Conservation (phyloP, 306 rosid species). For the Pyrus bretschneideri region DNA sequence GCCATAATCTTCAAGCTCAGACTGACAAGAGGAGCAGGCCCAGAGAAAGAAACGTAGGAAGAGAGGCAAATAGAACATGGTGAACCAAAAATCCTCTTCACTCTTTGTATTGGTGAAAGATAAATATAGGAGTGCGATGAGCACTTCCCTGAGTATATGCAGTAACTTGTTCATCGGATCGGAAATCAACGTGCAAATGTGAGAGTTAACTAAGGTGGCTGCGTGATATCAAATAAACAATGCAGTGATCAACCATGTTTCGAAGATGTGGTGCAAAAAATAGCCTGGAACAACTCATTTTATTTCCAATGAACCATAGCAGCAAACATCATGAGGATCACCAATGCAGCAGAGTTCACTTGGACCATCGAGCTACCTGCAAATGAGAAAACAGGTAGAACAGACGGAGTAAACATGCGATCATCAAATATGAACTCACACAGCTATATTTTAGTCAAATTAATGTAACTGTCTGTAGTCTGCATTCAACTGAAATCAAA, state of each 20-base stretch:
- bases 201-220: neutral
- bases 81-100: neutral
- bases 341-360: conserved; percentile 32
- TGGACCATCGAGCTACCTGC: conserved; percentile 36
- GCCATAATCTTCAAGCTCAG: neutral
- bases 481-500: neutral
- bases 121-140: neutral
- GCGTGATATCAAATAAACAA: neutral
- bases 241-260: neutral
- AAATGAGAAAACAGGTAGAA: neutral
- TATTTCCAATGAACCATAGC: conserved; percentile 20
- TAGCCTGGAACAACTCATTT: neutral
- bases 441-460: neutral
- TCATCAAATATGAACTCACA: neutral
- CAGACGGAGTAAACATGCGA: neutral
- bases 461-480: neutral
- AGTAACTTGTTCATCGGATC: neutral
- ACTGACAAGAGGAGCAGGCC: neutral
- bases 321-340: conserved; percentile 21
- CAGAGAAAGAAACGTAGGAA: neutral
- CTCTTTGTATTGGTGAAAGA: neutral
- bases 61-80: neutral
- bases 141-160: neutral
- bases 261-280: neutral
- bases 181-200: neutral